Conservation (phyloP, 2,329 filamentous ascomycete genomes). For the Claviceps pazoutovae region DNA sequence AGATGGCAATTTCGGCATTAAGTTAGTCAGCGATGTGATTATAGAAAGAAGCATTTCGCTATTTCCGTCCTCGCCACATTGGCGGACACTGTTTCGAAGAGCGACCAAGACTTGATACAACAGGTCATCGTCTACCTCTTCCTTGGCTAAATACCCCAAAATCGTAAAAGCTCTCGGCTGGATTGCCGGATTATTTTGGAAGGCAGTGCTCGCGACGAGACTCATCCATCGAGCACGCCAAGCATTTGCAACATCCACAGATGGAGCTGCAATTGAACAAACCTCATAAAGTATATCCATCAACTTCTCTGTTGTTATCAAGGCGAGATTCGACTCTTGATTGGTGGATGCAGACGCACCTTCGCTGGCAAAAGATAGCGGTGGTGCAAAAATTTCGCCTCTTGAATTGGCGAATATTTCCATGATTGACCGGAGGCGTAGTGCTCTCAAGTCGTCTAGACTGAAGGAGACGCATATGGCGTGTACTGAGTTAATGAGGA, state of each 20-base stretch:
- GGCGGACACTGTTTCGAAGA: constrained; percentile 48
- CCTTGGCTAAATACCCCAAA: constrained; percentile 57
- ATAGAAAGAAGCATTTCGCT: constrained; percentile 57
- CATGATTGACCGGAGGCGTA: constrained; percentile 41
- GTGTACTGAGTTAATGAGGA: constrained; percentile 54
- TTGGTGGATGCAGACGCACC: constrained; percentile 39
- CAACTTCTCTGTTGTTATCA: constrained; percentile 45
- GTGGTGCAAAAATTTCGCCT: constrained; percentile 41
- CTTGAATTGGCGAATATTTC: constrained; percentile 45
- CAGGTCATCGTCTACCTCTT: constrained; percentile 58
- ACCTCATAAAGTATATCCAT: constrained; percentile 49
- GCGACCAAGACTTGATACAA: constrained; percentile 59
- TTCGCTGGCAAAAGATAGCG: constrained; percentile 32
- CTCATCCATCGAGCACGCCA: constrained; percentile 65
- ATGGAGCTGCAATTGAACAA: constrained; percentile 48
- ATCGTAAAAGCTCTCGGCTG: constrained; percentile 56
- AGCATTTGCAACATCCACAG: constrained; percentile 49
- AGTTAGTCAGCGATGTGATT: constrained; percentile 52
- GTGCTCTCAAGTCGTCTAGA: constrained; percentile 44
- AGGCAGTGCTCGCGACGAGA: constrained; percentile 56
- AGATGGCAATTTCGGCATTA: constrained; percentile 55
- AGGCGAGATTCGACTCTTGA: constrained; percentile 37
- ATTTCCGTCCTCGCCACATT: constrained; percentile 49
- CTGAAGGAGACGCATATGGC: constrained; percentile 52
- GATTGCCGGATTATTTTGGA: constrained; percentile 59